phyloP scores from a whole-genome alignment of 768 basidiomycete genomes.

The Gautieria morchelliformis region DNA sequence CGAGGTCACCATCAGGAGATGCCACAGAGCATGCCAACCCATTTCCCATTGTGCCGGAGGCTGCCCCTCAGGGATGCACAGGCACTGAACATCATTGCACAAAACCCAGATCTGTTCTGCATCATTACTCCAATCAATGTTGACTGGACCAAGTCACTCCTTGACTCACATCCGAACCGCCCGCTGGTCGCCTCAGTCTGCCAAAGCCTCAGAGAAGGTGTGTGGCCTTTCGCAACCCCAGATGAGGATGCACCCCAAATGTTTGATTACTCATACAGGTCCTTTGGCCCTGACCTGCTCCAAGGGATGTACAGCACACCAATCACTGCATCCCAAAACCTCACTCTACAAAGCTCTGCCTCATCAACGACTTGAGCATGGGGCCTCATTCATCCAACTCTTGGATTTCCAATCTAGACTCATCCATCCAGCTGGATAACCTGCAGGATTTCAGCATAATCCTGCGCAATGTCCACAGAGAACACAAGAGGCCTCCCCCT shows the following conservation, averaged over 20 bases:
- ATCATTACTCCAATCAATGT: no score
- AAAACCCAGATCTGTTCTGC: conserved; percentile 23
- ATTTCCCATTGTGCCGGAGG: background rate
- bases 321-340: conserved; percentile 21
- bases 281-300: conserved; percentile 19
- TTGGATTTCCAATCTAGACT: conserved; percentile 13
- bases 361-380: conserved; percentile 25
- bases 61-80: conserved; percentile 13
- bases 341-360: conserved; percentile 15
- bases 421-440: no score
- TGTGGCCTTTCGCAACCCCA: conserved; percentile 43
- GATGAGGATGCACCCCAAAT: conserved; percentile 16
- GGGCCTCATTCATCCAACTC: conserved; percentile 22
- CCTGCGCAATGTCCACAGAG: conserved; percentile 14
- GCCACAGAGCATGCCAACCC: background rate
- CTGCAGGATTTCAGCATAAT: conserved; percentile 15
- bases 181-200: conserved; percentile 24
- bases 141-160: conserved; percentile 18
- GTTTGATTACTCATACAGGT: background rate
- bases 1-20: background rate
- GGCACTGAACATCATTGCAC: conserved; percentile 16
- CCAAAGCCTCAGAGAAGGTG: conserved; percentile 25
- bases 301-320: conserved; percentile 24
- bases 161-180: conserved; percentile 29
- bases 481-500: background rate